Evolutionary conservation across 352 stramenopile genomes (phyloP), one percentile per base, ranked within the genome.

Genomic region (Phytophthora sansomeana): DNA sequence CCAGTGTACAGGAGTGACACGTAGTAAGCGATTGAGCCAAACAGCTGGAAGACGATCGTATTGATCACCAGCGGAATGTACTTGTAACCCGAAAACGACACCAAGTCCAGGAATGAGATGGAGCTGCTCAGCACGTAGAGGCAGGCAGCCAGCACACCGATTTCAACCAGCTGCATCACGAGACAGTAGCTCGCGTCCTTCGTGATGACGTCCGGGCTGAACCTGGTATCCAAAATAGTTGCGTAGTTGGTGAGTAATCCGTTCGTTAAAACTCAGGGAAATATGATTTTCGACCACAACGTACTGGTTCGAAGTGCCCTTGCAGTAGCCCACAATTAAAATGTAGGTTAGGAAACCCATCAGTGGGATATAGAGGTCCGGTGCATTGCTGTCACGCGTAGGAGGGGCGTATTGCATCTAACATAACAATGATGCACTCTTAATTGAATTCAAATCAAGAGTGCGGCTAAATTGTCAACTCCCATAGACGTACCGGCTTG

Each of bases 271-370:
- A 46, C 8, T 17, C 39, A 46, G 8, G 14, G 38, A 43, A 11
- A 13, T 24, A 3, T 24, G 38, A 24, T n/a, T 43, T 21, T 43
- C 36, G 13, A 48, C 33, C 19, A 32, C 8, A 21, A 83, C 85
- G 59, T 80, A 97, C 87, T 96, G 82, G 52, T 93, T 93, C 26
- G 85, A 94, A 30, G 90, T 95, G 26, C 98, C 98, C 65, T 99
- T 99, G 42, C 86, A 93, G 60, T 99, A 97, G 2, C 97, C 97
- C 64, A 97, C 97, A 10, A 99, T 90, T 48, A 99, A 77, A 47
- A 99, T 98, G 78, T 99, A 99, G 16, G 98, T 99, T 53, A 99
- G 86, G 33, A 99, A 98, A n/a, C 95, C 92, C 97, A 99, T 99
- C 39, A 98, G 63, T 10, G 98, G 98, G 28, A 99, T 94, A 78